Evolutionary conservation across 2,329 filamentous ascomycete species (phyloP).

Genomic region (Harringtonia aguacate): DNA sequence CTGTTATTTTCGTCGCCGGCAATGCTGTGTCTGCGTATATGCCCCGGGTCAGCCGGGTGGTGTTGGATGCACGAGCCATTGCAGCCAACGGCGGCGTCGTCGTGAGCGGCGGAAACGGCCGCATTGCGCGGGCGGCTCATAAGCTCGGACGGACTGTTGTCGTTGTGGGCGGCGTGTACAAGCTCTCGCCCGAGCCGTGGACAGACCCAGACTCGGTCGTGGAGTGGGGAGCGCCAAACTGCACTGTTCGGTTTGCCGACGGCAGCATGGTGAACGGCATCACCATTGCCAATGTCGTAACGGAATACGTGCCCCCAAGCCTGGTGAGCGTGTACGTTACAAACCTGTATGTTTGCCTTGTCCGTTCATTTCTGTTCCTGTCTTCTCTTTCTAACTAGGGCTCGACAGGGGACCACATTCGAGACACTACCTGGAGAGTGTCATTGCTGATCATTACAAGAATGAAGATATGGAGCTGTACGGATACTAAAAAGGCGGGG

Average conservation of each 20-base stretch:
- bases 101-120: constrained; percentile 70
- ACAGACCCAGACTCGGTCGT: constrained; percentile 74
- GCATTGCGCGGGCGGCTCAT: constrained; percentile 76
- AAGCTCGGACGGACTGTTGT: constrained; percentile 77
- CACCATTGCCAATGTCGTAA: constrained; percentile 67
- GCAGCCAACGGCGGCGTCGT: constrained; percentile 81
- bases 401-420: constrained; percentile 19
- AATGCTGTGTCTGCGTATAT: constrained; percentile 86
- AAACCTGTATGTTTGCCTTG: constrained; percentile 41
- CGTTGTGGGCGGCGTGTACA: constrained; percentile 84
- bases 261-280: constrained; percentile 69
- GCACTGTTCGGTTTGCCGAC: constrained; percentile 67
- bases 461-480: constrained; percentile 14
- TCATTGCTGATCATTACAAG: constrained; percentile 20
- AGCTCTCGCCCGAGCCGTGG: constrained; percentile 81
- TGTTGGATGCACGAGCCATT: constrained; percentile 78
- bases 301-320: constrained; percentile 72
- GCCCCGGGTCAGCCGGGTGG: constrained; percentile 90
- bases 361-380: constrained; percentile 21
- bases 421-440: constrained; percentile 16
- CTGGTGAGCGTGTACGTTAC: constrained; percentile 75
- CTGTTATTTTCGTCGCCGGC: constrained; percentile 75
- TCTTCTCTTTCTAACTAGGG: constrained; percentile 6
- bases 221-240: constrained; percentile 75
- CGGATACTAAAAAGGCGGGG: background rate